Conservation (phyloP, 257 asterid genomes). For the Penstemon eatonii region DNA sequence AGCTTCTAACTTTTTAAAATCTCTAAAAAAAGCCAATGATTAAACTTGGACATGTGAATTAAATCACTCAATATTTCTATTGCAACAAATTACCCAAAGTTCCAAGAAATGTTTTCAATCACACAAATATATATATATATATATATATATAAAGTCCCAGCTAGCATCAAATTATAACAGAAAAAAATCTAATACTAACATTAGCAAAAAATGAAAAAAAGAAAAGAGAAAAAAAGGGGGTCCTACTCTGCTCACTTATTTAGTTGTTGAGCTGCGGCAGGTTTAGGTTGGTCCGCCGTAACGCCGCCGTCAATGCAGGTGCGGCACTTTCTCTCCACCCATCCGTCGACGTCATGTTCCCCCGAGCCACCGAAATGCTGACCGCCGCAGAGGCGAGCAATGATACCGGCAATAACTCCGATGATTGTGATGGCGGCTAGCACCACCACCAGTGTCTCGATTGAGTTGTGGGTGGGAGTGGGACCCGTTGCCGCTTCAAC, state of each 20-base stretch:
- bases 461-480: slow-evolving; percentile 55
- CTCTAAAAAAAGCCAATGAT: too few relatives aligned
- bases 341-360: slow-evolving; percentile 77
- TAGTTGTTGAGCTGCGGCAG: slow-evolving; percentile 29
- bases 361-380: slow-evolving; percentile 65
- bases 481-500: slow-evolving; percentile 32
- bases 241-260: slow-evolving; percentile 8
- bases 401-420: slow-evolving; percentile 69
- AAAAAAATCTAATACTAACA: too few relatives aligned
- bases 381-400: slow-evolving; percentile 81
- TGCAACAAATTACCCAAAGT: too few relatives aligned
- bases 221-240: too few relatives aligned
- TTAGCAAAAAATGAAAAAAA: too few relatives aligned
- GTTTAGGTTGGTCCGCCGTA: slow-evolving; percentile 41
- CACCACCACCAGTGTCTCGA: slow-evolving; percentile 82
- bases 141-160: too few relatives aligned
- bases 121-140: too few relatives aligned
- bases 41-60: too few relatives aligned
- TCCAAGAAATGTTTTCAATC: too few relatives aligned
- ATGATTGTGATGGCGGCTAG: slow-evolving; percentile 72
- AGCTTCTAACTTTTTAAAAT: too few relatives aligned
- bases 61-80: too few relatives aligned
- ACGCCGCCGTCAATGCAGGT: slow-evolving; percentile 75
- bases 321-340: slow-evolving; percentile 80
- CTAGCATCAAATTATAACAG: too few relatives aligned